Percentiles rank a stretch among this genome's conserved stretches.
phyloP scores from a whole-genome alignment of 192 early-diverging fungal species.

The Coemansia nantahalensis region DNA sequence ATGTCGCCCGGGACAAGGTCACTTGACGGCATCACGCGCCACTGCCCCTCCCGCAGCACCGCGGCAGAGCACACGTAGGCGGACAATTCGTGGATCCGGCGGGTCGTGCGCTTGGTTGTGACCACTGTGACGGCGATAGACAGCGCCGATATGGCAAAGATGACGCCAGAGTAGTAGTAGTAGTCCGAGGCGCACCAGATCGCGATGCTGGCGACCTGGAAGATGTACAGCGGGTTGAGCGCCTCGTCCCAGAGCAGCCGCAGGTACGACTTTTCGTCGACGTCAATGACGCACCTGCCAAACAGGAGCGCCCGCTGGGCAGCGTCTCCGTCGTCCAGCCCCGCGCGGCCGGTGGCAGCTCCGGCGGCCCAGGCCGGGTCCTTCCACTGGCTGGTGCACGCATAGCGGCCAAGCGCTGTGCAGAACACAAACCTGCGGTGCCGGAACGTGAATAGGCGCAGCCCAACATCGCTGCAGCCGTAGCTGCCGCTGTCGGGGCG shows the following conservation, averaged over 20 bases:
- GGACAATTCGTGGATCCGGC: slow-evolving; percentile 75
- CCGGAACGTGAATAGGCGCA: slow-evolving; percentile 28
- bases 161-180: slow-evolving; percentile 90
- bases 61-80: slow-evolving; percentile 71
- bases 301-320: slow-evolving; percentile 59
- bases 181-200: slow-evolving; percentile 90
- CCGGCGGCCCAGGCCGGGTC: slow-evolving; percentile 29
- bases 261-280: slow-evolving; percentile 61
- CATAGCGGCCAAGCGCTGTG: slow-evolving; percentile 10
- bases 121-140: slow-evolving; percentile 77
- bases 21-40: slow-evolving; percentile 53
- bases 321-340: slow-evolving; percentile 51
- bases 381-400: slow-evolving; percentile 32
- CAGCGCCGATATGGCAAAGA: slow-evolving; percentile 80
- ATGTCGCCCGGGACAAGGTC: slow-evolving; percentile 95
- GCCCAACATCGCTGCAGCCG: background rate
- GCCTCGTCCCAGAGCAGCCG: slow-evolving; percentile 68
- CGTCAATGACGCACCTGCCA: slow-evolving; percentile 68
- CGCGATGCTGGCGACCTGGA: slow-evolving; percentile 72
- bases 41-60: slow-evolving; percentile 59
- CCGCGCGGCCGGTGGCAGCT: slow-evolving; percentile 12
- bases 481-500: no score
- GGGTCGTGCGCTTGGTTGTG: slow-evolving; percentile 66
- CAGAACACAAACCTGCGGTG: slow-evolving; percentile 41
- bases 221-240: slow-evolving; percentile 76